Evolutionary conservation across 2,329 filamentous ascomycete species (phyloP).

Genomic region (Sporothrix mexicana): DNA sequence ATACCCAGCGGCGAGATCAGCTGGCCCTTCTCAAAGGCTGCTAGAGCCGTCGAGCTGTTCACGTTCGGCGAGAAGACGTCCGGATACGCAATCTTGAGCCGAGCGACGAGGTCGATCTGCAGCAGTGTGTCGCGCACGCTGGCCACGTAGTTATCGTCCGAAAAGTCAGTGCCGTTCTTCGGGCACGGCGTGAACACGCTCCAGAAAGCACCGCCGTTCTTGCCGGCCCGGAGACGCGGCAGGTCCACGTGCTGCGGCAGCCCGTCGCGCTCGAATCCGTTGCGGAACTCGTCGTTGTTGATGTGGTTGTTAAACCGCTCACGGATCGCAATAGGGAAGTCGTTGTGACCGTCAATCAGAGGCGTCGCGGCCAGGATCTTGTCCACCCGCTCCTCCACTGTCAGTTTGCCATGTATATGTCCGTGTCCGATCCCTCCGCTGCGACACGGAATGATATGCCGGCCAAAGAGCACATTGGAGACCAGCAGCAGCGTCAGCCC

Average conservation of each 20-base stretch:
- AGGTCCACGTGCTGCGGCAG: slow-evolving; percentile 78
- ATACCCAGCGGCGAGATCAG: slow-evolving; percentile 81
- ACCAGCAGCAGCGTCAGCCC: slow-evolving; percentile 19
- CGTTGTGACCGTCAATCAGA: slow-evolving; percentile 78
- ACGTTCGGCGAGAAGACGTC: slow-evolving; percentile 68
- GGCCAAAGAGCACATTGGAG: slow-evolving; percentile 25
- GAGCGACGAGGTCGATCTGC: slow-evolving; percentile 75
- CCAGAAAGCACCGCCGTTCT: slow-evolving; percentile 89
- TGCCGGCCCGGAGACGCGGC: slow-evolving; percentile 71
- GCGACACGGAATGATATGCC: background rate
- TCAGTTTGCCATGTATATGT: background rate
- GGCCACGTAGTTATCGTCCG: slow-evolving; percentile 70
- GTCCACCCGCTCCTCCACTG: slow-evolving; percentile 38
- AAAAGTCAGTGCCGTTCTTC: slow-evolving; percentile 72
- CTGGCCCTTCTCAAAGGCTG: slow-evolving; percentile 63
- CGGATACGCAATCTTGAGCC: slow-evolving; percentile 68
- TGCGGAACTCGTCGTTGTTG: slow-evolving; percentile 73
- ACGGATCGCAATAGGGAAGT: slow-evolving; percentile 78
- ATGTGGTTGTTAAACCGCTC: slow-evolving; percentile 75
- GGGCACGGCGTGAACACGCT: slow-evolving; percentile 84
- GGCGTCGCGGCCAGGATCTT: slow-evolving; percentile 39
- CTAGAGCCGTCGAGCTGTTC: slow-evolving; percentile 65
- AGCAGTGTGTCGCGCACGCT: slow-evolving; percentile 64
- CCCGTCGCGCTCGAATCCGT: slow-evolving; percentile 73
- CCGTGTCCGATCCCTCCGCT: background rate